Evolutionary conservation across 148 eudicot species (phyloP), one percentile per base, ranked within the genome.

Genomic region (Fagopyrum tataricum): DNA sequence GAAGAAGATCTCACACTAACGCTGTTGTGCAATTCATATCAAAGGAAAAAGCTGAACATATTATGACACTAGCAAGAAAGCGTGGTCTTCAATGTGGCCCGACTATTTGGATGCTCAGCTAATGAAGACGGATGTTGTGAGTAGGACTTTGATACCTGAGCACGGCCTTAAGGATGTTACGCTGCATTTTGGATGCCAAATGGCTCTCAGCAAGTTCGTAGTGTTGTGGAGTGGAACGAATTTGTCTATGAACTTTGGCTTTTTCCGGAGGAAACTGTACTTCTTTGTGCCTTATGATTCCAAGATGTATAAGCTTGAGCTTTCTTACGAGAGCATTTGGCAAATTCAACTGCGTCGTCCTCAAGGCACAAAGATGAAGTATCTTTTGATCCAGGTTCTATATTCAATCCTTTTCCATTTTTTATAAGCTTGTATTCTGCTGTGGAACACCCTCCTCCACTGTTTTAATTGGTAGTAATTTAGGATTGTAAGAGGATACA

Each of bases 311-410:
- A 82, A 82, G 70, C 78, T 85, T 48, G 81, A 82, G 78, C 83
- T 88, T 17, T 74, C 80, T 31, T 88, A 84, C 71, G 88, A 86
- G 71, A 81, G 80, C 62, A 78, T 88, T 53, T 86, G 80, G 89
- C 86, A 84, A 76, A 82, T 80, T 78, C 84, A 84, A 62, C 84
- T 82, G 17, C 76, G 81, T 72, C 69, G 78, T 59, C 86, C 76
- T 49, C 84, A 52, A 14, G 77, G 67, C 59, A 53, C 62, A 74
- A 17, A 1, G 72, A 66, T 74, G 15, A 74, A 82, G 66, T 84
- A 74, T 79, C 82, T 88, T 75, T 74, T 88, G 0, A 79, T 88
- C 75, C 89, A 88, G 92, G 92, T 88, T 26, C 64, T 20, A 8
- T 46, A 10, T 53, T 53, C 24, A 20, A 1, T 13, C 24, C 3